A percentile compares a stretch with the other conserved stretches of the same genome.
These are phyloP conservation scores for Sporothrix sp. DNA, from an alignment of 2,329 filamentous ascomycete genomes.

Conservation along the genomic window DNA sequence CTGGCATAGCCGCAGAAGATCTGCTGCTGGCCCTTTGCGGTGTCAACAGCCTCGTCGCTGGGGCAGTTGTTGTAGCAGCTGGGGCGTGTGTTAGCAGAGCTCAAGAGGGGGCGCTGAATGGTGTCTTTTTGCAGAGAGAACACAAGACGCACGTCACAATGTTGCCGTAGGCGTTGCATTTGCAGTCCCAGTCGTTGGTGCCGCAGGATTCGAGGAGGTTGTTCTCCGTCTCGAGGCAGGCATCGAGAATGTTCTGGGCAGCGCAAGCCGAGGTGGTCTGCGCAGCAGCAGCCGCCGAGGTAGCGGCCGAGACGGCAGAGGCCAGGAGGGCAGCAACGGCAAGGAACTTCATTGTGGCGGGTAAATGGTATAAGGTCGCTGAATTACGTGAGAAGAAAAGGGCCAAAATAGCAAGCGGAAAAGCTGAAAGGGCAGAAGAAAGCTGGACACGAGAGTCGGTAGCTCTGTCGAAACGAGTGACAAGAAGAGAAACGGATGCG, in stretches of 20 bases:
- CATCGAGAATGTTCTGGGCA: slow-evolving; percentile 17
- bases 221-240: slow-evolving; percentile 24
- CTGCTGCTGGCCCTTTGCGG: slow-evolving; percentile 30
- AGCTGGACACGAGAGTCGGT: background rate
- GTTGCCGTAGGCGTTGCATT: slow-evolving; percentile 35
- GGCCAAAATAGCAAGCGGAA: background rate
- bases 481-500: background rate
- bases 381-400: background rate
- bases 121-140: background rate
- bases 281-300: slow-evolving; percentile 9
- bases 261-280: slow-evolving; percentile 14
- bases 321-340: slow-evolving; percentile 7
- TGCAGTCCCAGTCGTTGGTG: slow-evolving; percentile 36
- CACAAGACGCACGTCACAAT: slow-evolving; percentile 39
- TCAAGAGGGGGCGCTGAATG: no score
- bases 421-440: background rate
- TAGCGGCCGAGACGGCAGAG: slow-evolving; percentile 7
- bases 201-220: slow-evolving; percentile 31
- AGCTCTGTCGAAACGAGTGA: slow-evolving; percentile 6
- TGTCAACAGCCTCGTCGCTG: slow-evolving; percentile 31
- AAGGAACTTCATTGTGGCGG: slow-evolving; percentile 13
- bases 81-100: background rate
- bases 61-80: slow-evolving; percentile 47
- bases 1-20: slow-evolving; percentile 38
- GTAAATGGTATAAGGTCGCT: background rate